Conservation (phyloP, 441 rosid species). For the Erodium chrysanthum region DNA sequence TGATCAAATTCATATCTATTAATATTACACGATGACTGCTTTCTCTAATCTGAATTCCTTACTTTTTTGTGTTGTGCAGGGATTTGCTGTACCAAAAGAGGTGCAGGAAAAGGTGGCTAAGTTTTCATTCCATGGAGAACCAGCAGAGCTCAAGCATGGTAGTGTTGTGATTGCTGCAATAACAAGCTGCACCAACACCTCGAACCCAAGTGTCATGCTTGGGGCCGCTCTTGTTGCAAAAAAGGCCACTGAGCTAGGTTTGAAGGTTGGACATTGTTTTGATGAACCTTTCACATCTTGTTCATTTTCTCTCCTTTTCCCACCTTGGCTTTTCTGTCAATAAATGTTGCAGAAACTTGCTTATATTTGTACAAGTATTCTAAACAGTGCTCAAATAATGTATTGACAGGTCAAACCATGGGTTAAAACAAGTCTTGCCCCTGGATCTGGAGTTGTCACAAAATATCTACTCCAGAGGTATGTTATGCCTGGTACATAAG, state of each 20-base stretch:
- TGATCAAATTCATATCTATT: conserved; percentile 2
- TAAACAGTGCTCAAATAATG: not conserved
- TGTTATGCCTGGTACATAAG: not conserved
- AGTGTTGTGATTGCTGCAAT: conserved; percentile 99
- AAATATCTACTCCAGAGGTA: conserved; percentile 77
- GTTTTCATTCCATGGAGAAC: conserved; percentile 75
- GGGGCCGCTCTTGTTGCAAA: conserved; percentile 51
- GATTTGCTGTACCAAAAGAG: conserved; percentile 90
- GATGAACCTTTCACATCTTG: not conserved
- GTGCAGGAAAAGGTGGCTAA: conserved; percentile 60
- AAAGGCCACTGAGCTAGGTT: conserved; percentile 89
- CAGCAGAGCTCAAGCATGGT: conserved; percentile 89
- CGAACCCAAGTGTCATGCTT: conserved; percentile 79
- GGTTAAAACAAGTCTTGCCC: conserved; percentile 98
- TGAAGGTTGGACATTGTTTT: conserved; percentile 42
- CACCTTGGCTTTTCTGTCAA: too few relatives aligned
- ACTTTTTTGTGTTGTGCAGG: conserved; percentile 32
- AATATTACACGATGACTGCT: not conserved
- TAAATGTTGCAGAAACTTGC: too few relatives aligned
- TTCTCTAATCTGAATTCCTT: not conserved
- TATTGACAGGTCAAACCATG: conserved; percentile 81
- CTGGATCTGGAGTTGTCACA: conserved; percentile 97
- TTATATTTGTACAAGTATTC: too few relatives aligned
- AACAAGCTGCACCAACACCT: conserved; percentile 96
- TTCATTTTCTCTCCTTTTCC: not conserved